Base-by-base conservation (phyloP, 805 yeast species). In the Myxozyma neotropica region DNA sequence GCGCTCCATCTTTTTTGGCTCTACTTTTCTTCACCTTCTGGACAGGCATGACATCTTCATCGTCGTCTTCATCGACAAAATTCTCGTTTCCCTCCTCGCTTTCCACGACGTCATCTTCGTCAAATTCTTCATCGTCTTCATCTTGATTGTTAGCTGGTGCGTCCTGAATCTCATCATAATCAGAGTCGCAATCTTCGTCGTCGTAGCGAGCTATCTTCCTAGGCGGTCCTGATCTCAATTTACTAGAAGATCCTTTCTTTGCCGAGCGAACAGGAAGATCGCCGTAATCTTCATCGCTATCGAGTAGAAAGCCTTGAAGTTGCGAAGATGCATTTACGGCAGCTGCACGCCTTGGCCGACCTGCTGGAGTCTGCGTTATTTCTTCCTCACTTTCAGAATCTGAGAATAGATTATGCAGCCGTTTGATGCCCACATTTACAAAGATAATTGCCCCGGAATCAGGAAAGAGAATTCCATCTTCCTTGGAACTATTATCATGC, bases 151-250 rank as follows among this genome's bases (percentile, higher is more conserved):
- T 33, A 21, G 23, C 35, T 6, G 21, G 13, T 4, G 53, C 23
- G 12, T 33, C 33, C 35, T 35, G 53, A 26, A 51, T 40, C 29
- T 51, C 55, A 40, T 43, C 55, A 19, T 38, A 40, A 27, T 51
- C 55, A 10, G 38, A 29, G 17, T 42, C 55, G 23, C 40, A 38
- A 23, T 24, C 23, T 12, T 26, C 23, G 6, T 27, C 27, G n/a
- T n/a, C 26, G 6, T 13, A 33, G 10, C 53, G 53, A 19, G 6
- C 17, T 2, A 15, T 19, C 21, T 38, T 38, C 21, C n/a, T 38
- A 38, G 43, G 21, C 21, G 6, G 17, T 17, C 43, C 43, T 35
- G 38, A 13, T 35, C n/a, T n/a, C 4, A 19, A 38, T 38, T n/a
- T 19, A 4, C 21, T 8, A 38, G 19, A 10, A 29, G 6, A 10